Evolutionary conservation across 2,329 filamentous ascomycete genomes (phyloP).

Genomic region (Sordariomycetes sp.): DNA sequence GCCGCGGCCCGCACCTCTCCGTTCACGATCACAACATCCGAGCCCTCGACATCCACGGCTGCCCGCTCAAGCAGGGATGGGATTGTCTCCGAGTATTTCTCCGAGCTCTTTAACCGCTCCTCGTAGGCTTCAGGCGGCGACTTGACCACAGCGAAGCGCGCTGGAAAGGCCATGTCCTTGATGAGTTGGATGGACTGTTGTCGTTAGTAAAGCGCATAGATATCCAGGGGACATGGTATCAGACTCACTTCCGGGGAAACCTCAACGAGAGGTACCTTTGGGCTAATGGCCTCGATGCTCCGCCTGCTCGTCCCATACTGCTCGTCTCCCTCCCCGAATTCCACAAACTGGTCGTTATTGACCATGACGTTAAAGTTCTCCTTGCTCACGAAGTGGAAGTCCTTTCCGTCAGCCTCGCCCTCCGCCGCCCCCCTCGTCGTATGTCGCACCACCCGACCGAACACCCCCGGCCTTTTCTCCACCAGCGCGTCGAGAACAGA

Average conservation of each 20-base stretch:
- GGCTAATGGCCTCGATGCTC: conserved; percentile 34
- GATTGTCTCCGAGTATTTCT: conserved; percentile 1
- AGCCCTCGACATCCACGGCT: conserved; percentile 6
- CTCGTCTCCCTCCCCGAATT: conserved; percentile 34
- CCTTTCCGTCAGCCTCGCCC: conserved; percentile 32
- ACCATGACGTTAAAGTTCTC: conserved; percentile 43
- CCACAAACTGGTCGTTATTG: conserved; percentile 45
- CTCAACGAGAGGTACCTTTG: conserved; percentile 46
- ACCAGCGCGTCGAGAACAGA: conserved; percentile 50
- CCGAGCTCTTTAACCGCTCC: background rate
- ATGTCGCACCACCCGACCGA: conserved; percentile 43
- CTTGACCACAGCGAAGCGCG: conserved; percentile 39
- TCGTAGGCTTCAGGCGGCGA: conserved; percentile 16
- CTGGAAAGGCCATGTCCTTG: conserved; percentile 41
- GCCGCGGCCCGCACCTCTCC: conserved; percentile 13
- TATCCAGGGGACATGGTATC: background rate
- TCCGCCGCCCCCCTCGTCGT: conserved; percentile 36
- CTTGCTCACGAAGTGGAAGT: conserved; percentile 41
- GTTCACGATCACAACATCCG: conserved; percentile 11
- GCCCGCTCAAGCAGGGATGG: conserved; percentile 6
- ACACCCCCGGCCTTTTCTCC: conserved; percentile 49
- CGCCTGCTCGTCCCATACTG: conserved; percentile 44
- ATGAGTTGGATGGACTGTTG: conserved; percentile 39
- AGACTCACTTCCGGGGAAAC: conserved; percentile 36
- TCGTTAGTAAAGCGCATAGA: conserved; percentile 1